A percentile compares a stretch with the other conserved stretches of the same genome.
Evolutionary conservation across 2,329 filamentous ascomycete genomes (phyloP).

Genomic region (Aschersonia sp.): DNA sequence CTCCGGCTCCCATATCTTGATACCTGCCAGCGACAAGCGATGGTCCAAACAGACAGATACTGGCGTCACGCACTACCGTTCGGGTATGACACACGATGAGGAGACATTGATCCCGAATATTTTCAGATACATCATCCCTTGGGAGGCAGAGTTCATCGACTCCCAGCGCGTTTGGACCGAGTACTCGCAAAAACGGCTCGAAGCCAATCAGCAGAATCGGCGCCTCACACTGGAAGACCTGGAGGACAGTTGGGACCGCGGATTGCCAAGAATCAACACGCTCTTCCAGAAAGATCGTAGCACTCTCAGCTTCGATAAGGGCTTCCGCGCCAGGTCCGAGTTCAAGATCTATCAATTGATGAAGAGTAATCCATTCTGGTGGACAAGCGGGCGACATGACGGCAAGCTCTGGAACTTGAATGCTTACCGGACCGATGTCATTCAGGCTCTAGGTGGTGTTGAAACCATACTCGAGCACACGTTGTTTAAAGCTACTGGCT

Average conservation of each 20-base stretch:
- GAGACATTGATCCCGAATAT: slow-evolving; percentile 98
- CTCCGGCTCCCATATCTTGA: slow-evolving; percentile 93
- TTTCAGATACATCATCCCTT: slow-evolving; percentile 97
- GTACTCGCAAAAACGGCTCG: slow-evolving; percentile 92
- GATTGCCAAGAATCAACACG: slow-evolving; percentile 94
- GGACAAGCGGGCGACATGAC: slow-evolving; percentile 94
- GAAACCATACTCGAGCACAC: slow-evolving; percentile 97
- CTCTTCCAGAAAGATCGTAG: slow-evolving; percentile 97
- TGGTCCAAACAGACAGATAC: slow-evolving; percentile 98
- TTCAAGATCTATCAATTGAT: slow-evolving; percentile 98
- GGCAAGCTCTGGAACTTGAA: slow-evolving; percentile 97
- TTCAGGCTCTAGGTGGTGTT: slow-evolving; percentile 89
- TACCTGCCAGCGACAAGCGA: slow-evolving; percentile 91
- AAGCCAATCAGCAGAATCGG: slow-evolving; percentile 94
- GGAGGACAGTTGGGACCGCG: slow-evolving; percentile 96
- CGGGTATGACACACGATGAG: slow-evolving; percentile 96
- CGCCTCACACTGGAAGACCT: slow-evolving; percentile 88
- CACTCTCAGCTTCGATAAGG: slow-evolving; percentile 95
- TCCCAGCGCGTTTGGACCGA: slow-evolving; percentile 99
- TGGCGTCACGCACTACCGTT: slow-evolving; percentile 90
- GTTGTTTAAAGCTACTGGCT: slow-evolving; percentile 90
- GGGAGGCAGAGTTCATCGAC: slow-evolving; percentile 98
- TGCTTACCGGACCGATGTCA: slow-evolving; percentile 89
- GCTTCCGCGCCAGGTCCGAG: slow-evolving; percentile 85
- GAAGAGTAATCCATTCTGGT: slow-evolving; percentile 99